These are phyloP conservation scores for Aspergillus candidus DNA, from an alignment of 2,329 filamentous ascomycete genomes.

Conservation along the genomic window DNA sequence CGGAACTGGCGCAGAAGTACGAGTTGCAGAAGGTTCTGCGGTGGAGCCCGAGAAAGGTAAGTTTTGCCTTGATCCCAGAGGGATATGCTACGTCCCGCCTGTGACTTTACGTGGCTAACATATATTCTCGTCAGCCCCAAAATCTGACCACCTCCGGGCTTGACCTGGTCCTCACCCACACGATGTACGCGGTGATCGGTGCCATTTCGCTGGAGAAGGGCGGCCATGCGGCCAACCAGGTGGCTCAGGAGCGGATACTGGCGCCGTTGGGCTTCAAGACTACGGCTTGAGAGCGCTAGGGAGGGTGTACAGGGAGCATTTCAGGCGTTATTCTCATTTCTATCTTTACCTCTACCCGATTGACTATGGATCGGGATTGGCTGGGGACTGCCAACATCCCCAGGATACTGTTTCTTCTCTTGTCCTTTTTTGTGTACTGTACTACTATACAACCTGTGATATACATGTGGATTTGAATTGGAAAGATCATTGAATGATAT, in stretches of 20 bases:
- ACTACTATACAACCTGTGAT: slow-evolving; percentile 27
- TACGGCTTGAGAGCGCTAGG: slow-evolving; percentile 9
- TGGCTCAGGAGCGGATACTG: slow-evolving; percentile 73
- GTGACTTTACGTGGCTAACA: not conserved
- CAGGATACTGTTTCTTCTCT: slow-evolving; percentile 11
- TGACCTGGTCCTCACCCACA: slow-evolving; percentile 66
- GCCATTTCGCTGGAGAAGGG: slow-evolving; percentile 86
- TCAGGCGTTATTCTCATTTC: slow-evolving; percentile 27
- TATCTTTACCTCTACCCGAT: slow-evolving; percentile 11
- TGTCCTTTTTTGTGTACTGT: slow-evolving; percentile 12
- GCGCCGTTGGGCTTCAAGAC: slow-evolving; percentile 41
- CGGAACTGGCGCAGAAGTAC: slow-evolving; percentile 61
- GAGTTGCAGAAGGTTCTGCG: slow-evolving; percentile 70
- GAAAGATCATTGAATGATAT: slow-evolving; percentile 16
- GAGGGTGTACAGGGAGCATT: slow-evolving; percentile 24
- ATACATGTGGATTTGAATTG: slow-evolving; percentile 16
- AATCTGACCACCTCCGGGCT: slow-evolving; percentile 68
- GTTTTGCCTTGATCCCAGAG: slow-evolving; percentile 16
- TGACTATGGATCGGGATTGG: slow-evolving; percentile 1
- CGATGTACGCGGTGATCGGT: slow-evolving; percentile 79
- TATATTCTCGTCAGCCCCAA: slow-evolving; percentile 44
- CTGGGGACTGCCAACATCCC: slow-evolving; percentile 17
- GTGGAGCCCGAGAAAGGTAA: slow-evolving; percentile 82
- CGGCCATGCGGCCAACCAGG: slow-evolving; percentile 65
- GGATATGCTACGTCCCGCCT: too few relatives aligned